phyloP scores from a whole-genome alignment of 208 protist species.

The Crithidia acanthocephali region DNA sequence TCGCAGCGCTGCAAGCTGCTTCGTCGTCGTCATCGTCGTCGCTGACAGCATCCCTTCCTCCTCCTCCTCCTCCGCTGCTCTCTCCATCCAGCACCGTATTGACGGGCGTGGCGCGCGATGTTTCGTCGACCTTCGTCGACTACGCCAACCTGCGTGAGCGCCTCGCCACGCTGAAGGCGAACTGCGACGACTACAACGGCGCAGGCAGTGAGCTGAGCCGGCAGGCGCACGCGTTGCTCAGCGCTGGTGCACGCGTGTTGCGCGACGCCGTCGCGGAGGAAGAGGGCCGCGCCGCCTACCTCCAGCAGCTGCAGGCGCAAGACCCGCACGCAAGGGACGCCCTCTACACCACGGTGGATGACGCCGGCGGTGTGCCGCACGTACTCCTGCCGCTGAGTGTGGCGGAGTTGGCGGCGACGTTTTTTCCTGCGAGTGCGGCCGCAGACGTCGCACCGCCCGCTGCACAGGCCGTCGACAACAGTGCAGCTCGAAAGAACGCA shows the following conservation, averaged over 20 bases:
- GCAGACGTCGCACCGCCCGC: conserved; percentile 14
- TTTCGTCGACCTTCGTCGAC: conserved; percentile 28
- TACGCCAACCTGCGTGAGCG: conserved; percentile 51
- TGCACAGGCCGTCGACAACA: not conserved
- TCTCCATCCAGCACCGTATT: no score
- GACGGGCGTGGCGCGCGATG: conserved; percentile 5
- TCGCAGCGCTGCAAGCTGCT: not conserved
- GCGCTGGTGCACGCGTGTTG: conserved; percentile 37
- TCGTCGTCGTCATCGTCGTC: no score
- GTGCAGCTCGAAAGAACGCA: not conserved
- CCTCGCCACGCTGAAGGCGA: conserved; percentile 50
- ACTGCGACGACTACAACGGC: conserved; percentile 70
- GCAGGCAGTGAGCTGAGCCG: conserved; percentile 38
- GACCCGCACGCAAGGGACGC: not conserved
- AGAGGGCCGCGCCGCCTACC: conserved; percentile 8
- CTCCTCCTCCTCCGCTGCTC: not conserved
- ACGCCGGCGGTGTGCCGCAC: not conserved
- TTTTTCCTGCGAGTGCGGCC: conserved; percentile 32
- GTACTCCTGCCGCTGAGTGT: not conserved
- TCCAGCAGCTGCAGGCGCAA: not conserved
- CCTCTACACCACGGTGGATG: not conserved
- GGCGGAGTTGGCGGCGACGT: conserved; percentile 31
- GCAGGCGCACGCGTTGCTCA: conserved; percentile 44
- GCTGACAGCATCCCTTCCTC: not conserved
- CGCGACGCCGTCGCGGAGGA: conserved; percentile 62